Conservation (phyloP, 2,329 filamentous ascomycete genomes). For the Fusarium transvaalense region DNA sequence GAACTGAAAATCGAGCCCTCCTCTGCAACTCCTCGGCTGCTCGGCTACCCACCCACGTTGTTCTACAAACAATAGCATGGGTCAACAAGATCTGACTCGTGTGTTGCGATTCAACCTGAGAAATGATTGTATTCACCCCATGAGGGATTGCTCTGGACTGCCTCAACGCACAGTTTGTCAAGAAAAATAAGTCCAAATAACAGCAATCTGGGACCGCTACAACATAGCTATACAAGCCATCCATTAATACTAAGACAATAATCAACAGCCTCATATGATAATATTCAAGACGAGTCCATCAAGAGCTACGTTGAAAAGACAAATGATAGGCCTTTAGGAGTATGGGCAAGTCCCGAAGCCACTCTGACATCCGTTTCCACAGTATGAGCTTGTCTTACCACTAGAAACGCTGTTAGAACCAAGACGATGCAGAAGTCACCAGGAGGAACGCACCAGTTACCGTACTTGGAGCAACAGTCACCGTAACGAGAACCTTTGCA, state of each 20-base stretch:
- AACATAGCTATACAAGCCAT: not conserved
- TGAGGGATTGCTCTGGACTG: not conserved
- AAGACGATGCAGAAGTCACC: not conserved
- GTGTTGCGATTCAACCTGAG: not conserved
- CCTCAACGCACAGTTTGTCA: not conserved
- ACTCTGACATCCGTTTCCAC: constrained; percentile 10
- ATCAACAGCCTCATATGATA: not conserved
- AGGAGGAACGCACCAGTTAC: constrained; percentile 17
- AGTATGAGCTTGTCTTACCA: constrained; percentile 31
- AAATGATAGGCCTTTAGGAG: not conserved
- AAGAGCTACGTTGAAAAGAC: not conserved
- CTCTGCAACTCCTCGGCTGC: constrained; percentile 1
- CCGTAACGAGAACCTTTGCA: constrained; percentile 34
- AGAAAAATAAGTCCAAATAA: not conserved
- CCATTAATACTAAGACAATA: not conserved
- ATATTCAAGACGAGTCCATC: not conserved
- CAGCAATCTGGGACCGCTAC: not conserved
- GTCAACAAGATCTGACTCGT: not conserved
- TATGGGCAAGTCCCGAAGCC: constrained; percentile 19
- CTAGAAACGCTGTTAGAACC: not conserved
- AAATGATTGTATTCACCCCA: not conserved
- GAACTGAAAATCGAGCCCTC: constrained; percentile 21
- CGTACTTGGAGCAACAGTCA: constrained; percentile 28
- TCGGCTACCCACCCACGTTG: not conserved
- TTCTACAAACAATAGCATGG: not conserved